A percentile compares a stretch with the other conserved stretches of the same genome.
These are phyloP conservation scores for Xylaria scruposa DNA, from an alignment of 495 filamentous ascomycete genomes.

Conservation along the genomic window DNA sequence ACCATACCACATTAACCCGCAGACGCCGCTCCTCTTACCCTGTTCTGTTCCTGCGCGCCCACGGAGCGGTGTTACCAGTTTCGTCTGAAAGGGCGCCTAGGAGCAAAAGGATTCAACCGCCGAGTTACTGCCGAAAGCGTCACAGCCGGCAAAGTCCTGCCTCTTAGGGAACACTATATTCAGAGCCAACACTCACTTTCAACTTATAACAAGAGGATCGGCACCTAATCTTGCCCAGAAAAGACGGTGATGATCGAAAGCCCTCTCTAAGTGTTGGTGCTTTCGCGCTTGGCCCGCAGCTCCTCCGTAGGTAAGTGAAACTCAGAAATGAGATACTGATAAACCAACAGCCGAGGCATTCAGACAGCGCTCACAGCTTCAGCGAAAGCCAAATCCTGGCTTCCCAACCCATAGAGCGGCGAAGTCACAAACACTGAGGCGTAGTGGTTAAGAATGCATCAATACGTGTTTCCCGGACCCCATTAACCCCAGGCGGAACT, in stretches of 20 bases:
- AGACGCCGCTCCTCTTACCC: background rate
- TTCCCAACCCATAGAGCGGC: background rate
- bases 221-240: conserved; percentile 12
- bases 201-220: conserved; percentile 22
- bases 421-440: background rate
- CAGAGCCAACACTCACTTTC: background rate
- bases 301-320: background rate
- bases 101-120: conserved; percentile 15
- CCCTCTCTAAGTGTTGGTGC: background rate
- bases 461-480: background rate
- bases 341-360: background rate
- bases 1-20: conserved; percentile 8
- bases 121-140: conserved; percentile 25
- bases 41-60: background rate
- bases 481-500: background rate
- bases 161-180: conserved; percentile 9
- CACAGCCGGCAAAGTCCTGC: conserved; percentile 15
- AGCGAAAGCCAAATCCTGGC: background rate
- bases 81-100: conserved; percentile 5
- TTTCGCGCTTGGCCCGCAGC: background rate
- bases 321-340: background rate
- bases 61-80: background rate
- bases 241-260: background rate
- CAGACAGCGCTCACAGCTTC: background rate
- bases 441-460: conserved; percentile 1